A percentile compares a stretch with the other conserved stretches of the same genome.
Conservation (phyloP, 164 flowering plant species). For the Macadamia tetraphylla region DNA sequence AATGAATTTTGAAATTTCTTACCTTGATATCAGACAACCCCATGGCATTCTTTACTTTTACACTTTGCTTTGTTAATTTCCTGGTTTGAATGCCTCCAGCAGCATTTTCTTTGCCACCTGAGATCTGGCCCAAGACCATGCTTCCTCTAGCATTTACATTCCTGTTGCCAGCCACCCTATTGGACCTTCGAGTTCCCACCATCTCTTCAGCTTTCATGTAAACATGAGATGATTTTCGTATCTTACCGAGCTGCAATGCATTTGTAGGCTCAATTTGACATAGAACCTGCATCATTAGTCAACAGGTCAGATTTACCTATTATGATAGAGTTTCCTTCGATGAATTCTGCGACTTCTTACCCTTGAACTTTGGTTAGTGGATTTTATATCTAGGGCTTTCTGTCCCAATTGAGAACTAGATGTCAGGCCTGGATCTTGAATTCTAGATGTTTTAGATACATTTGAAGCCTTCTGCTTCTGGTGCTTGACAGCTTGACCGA, state of each 20-base stretch:
- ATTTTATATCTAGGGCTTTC: slow-evolving; percentile 11
- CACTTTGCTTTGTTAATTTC: slow-evolving; percentile 12
- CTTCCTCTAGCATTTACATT: slow-evolving; percentile 32
- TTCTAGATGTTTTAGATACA: slow-evolving; percentile 15
- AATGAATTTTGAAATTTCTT: slow-evolving; percentile 7
- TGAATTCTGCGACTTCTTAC: slow-evolving; percentile 22
- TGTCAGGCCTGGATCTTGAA: slow-evolving; percentile 6
- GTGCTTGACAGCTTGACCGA: slow-evolving; percentile 15
- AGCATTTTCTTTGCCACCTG: slow-evolving; percentile 12
- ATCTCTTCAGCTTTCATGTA: slow-evolving; percentile 16
- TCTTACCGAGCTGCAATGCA: slow-evolving; percentile 16
- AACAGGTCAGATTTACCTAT: background rate
- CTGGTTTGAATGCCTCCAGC: slow-evolving; percentile 16
- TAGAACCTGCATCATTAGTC: slow-evolving; percentile 22
- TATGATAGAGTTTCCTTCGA: background rate
- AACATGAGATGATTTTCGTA: slow-evolving; percentile 12
- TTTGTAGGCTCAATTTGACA: slow-evolving; percentile 15
- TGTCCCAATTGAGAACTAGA: slow-evolving; percentile 9
- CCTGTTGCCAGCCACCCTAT: slow-evolving; percentile 14
- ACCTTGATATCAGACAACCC: slow-evolving; percentile 35
- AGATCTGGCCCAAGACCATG: background rate
- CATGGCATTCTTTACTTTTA: slow-evolving; percentile 9
- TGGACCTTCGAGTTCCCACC: slow-evolving; percentile 1
- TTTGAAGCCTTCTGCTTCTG: slow-evolving; percentile 14
- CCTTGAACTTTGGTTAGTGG: slow-evolving; percentile 29